phyloP scores from a whole-genome alignment of 495 filamentous ascomycete species.

The Penicillium goetzii region DNA sequence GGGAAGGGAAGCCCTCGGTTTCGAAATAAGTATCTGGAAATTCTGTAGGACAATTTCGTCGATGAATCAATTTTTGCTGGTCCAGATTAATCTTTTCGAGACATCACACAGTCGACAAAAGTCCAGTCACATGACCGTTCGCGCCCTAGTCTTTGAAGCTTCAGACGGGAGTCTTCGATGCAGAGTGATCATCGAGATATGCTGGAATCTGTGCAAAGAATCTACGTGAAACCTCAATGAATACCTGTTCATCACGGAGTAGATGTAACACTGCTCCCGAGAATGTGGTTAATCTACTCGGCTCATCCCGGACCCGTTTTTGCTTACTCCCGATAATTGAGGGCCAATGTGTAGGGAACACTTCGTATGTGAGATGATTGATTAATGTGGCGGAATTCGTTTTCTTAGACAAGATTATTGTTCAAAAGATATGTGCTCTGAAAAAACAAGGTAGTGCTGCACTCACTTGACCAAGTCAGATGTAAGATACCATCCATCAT shows the following conservation, averaged over 20 bases:
- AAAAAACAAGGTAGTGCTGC: too few species aligned
- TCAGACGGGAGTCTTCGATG: background rate
- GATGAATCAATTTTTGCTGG: background rate
- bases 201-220: too few species aligned
- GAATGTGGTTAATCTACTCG: background rate
- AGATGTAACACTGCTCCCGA: background rate
- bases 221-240: background rate
- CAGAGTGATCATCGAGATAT: background rate
- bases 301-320: background rate
- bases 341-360: background rate
- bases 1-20: too few species aligned
- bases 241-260: background rate
- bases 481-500: background rate
- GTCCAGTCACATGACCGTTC: background rate
- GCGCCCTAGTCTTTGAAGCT: background rate
- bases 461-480: background rate
- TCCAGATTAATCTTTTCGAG: background rate
- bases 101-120: background rate
- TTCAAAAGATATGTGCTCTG: background rate
- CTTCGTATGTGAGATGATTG: too few species aligned
- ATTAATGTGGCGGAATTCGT: too few species aligned
- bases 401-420: background rate
- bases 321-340: background rate
- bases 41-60: background rate
- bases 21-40: background rate